A percentile compares a stretch with the other conserved stretches of the same genome.
phyloP scores from a whole-genome alignment of 2,329 filamentous ascomycete species.

The Dothistroma pini region DNA sequence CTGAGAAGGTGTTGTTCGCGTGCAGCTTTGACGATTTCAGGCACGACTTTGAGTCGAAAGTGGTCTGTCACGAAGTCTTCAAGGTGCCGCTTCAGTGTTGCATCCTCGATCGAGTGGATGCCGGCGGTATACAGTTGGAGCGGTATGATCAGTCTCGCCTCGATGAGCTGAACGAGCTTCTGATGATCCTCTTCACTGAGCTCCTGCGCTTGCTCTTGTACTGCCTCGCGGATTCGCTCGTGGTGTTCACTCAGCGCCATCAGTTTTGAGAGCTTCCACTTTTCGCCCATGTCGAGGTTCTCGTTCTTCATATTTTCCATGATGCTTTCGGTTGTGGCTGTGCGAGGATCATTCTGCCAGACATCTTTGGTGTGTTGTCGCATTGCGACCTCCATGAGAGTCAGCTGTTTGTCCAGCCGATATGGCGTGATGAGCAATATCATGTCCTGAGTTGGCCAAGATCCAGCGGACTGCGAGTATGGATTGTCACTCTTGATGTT shows the following conservation, averaged over 20 bases:
- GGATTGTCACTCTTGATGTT: background rate
- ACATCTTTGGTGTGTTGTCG: background rate
- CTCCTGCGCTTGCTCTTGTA: conserved; percentile 11
- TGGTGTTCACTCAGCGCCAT: conserved; percentile 12
- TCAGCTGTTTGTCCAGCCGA: background rate
- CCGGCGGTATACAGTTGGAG: conserved; percentile 26
- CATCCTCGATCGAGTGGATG: conserved; percentile 21
- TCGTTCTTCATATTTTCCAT: conserved; percentile 1
- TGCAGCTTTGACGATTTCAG: conserved; percentile 11
- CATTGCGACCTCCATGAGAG: background rate
- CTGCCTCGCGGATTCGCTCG: conserved; percentile 9
- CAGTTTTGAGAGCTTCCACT: conserved; percentile 10
- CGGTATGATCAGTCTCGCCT: conserved; percentile 22
- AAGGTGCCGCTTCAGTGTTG: conserved; percentile 25
- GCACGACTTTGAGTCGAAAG: conserved; percentile 23
- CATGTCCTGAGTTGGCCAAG: conserved; percentile 3
- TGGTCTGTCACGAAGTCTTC: conserved; percentile 26
- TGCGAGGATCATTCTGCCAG: conserved; percentile 1
- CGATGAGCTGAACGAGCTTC: conserved; percentile 13
- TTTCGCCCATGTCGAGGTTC: conserved; percentile 5
- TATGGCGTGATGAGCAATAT: background rate
- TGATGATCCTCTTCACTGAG: conserved; percentile 11
- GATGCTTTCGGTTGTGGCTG: background rate
- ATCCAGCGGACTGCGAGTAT: background rate
- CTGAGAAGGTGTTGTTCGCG: conserved; percentile 18